Base-by-base conservation (phyloP, 139 green algal species). In the Auxenochlorella pyrenoidosa region DNA sequence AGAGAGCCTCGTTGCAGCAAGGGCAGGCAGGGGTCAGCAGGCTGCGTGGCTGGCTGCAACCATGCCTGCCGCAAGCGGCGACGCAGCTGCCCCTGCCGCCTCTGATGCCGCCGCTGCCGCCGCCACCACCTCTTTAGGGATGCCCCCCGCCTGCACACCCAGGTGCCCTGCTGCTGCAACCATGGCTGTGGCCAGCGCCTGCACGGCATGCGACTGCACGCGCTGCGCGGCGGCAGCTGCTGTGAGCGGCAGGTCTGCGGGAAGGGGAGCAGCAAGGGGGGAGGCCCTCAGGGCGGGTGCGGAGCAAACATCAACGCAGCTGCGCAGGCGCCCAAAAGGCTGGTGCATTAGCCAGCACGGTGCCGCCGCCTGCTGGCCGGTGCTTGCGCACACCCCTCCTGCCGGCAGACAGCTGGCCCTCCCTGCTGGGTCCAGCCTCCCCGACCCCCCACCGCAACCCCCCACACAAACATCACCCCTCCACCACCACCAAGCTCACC, bases 401-500 rank as follows among this genome's bases (percentile, higher is more conserved):
- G n/a, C n/a, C n/a, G n/a, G n/a, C n/a, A n/a, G n/a, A n/a, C n/a
- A n/a, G n/a, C n/a, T n/a, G n/a, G n/a, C n/a, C n/a, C n/a, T n/a
- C n/a, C n/a, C n/a, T n/a, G n/a, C n/a, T n/a, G n/a, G n/a, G n/a
- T n/a, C n/a, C n/a, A n/a, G n/a, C n/a, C n/a, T n/a, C n/a, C n/a
- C n/a, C n/a, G n/a, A n/a, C n/a, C n/a, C n/a, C n/a, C n/a, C n/a
- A n/a, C n/a, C n/a, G n/a, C n/a, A n/a, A n/a, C n/a, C n/a, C n/a
- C n/a, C n/a, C n/a, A n/a, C n/a, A n/a, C n/a, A n/a, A n/a, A n/a
- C n/a, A n/a, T n/a, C n/a, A n/a, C n/a, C n/a, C n/a, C n/a, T n/a
- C n/a, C n/a, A n/a, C n/a, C n/a, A n/a, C n/a, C n/a, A n/a, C 32
- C 21, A 21, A 44, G 75, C 15, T 59, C 66, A 76, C 87, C 89